Evolutionary conservation across 768 basidiomycete genomes (phyloP).

Genomic region (Serpula lacrymans): DNA sequence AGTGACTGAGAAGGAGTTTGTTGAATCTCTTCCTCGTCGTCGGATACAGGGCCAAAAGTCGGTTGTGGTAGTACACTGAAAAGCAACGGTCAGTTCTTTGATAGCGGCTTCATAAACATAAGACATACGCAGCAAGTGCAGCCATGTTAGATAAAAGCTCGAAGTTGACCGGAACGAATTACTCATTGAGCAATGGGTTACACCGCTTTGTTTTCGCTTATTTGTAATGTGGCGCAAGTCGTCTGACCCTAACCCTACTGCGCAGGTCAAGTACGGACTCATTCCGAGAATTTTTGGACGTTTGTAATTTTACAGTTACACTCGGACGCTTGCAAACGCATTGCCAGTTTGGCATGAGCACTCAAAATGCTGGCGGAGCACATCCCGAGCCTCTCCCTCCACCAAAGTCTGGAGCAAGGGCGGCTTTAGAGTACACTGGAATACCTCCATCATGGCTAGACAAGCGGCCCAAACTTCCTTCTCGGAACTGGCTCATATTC

Average conservation of each 20-base stretch:
- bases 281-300: too few relatives aligned
- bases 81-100: conserved; percentile 6
- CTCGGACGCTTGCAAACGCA: too few relatives aligned
- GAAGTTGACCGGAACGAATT: conserved; percentile 18
- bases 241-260: not conserved
- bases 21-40: conserved; percentile 59
- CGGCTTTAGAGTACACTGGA: conserved; percentile 66
- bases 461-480: conserved; percentile 83
- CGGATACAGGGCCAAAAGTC: conserved; percentile 46
- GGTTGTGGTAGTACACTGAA: conserved; percentile 70
- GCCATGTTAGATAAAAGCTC: conserved; percentile 38
- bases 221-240: conserved; percentile 27
- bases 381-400: not conserved
- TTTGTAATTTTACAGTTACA: too few relatives aligned
- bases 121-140: conserved; percentile 74
- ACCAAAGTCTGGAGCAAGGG: conserved; percentile 51
- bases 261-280: not conserved
- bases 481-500: conserved; percentile 94
- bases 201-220: conserved; percentile 10
- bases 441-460: conserved; percentile 75
- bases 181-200: not conserved
- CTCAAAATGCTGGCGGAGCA: conserved; percentile 2
- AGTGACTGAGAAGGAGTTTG: conserved; percentile 36
- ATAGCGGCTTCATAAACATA: not conserved
- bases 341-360: conserved; percentile 9